Conservation (phyloP, 2,329 filamentous ascomycete species). For the Fonsecaea nubica region DNA sequence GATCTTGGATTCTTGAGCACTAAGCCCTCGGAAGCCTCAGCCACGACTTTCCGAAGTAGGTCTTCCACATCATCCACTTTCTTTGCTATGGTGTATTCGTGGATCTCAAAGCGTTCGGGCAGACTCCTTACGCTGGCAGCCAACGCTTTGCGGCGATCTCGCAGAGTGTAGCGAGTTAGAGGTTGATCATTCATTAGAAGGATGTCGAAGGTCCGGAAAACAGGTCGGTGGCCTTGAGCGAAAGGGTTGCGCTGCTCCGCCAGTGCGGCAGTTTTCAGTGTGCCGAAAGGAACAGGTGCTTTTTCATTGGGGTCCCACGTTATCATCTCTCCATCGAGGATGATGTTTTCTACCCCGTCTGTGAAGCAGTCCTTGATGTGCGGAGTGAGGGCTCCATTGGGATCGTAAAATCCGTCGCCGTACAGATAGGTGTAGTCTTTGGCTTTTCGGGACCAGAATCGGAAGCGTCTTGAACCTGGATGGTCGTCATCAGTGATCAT, state of each 20-base stretch:
- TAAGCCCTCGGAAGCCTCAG: conserved; percentile 84
- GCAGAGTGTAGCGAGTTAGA: conserved; percentile 80
- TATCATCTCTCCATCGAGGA: conserved; percentile 98
- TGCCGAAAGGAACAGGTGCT: conserved; percentile 87
- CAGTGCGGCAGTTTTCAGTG: conserved; percentile 87
- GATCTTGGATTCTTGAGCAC: conserved; percentile 93
- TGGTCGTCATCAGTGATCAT: conserved; percentile 74
- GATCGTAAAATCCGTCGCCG: conserved; percentile 75
- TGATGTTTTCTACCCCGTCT: conserved; percentile 78
- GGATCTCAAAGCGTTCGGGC: conserved; percentile 81
- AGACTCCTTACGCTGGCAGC: conserved; percentile 72
- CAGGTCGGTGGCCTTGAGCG: conserved; percentile 70
- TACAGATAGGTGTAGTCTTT: conserved; percentile 98
- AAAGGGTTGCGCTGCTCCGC: conserved; percentile 77
- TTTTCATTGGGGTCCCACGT: conserved; percentile 91
- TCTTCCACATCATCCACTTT: conserved; percentile 77
- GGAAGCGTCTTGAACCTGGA: conserved; percentile 75
- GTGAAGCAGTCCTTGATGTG: conserved; percentile 80
- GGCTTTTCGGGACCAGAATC: conserved; percentile 93
- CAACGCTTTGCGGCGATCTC: conserved; percentile 78
- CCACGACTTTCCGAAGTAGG: conserved; percentile 79
- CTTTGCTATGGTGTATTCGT: conserved; percentile 71
- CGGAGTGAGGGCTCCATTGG: conserved; percentile 77
- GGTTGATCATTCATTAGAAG: conserved; percentile 82
- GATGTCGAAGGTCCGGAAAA: conserved; percentile 90